Evolutionary conservation across 106 monocot genomes (phyloP), one percentile per base, ranked within the genome.

Genomic region (Acorus calamus): DNA sequence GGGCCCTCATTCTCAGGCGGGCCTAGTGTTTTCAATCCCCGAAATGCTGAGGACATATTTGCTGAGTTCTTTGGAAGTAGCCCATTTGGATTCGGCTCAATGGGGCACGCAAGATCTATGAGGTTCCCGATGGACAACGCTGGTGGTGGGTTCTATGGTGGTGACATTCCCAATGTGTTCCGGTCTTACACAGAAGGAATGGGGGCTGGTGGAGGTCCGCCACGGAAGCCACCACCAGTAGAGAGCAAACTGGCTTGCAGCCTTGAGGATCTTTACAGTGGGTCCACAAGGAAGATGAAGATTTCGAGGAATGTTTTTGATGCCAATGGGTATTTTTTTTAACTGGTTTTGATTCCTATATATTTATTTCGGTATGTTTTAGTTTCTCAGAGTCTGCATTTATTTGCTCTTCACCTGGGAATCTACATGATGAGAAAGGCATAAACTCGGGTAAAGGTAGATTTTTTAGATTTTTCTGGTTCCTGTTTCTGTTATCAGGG

Each of bases 271-370:
- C 81, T 94, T 50, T 94, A 76, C 51, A 73, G 70, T 12, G 94
- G 94, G 0, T 84, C 84, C 3, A 86, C 76, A 2, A 83, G 81
- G 70, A 89, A 86, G 77, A 89, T 94, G 94, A 94, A 86, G 77
- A 84, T 94, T 11, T 87, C 79, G 2, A 75, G 94, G 54, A 81
- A 79, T 59, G 70, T 81, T 7, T 44, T 80, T 10, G 82, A 84
- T 49, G 57, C 71, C 7, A 75, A 72, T 56, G 90, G 94, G 94
- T 94, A 82, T 49, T 47, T 7, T 3, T 60, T 45, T 60, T 28
- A 28, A 28, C 28, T 28, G 28, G 28, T 28, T 28, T 28, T 28
- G 28, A 28, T 28, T 28, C 28, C 28, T 28, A 28, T 28, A 0
- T 28, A 28, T 28, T 28, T 28, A 28, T 28, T 28, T 28, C 1